Base-by-base conservation (phyloP, 148 eudicot species). In the Silene uniflora region DNA sequence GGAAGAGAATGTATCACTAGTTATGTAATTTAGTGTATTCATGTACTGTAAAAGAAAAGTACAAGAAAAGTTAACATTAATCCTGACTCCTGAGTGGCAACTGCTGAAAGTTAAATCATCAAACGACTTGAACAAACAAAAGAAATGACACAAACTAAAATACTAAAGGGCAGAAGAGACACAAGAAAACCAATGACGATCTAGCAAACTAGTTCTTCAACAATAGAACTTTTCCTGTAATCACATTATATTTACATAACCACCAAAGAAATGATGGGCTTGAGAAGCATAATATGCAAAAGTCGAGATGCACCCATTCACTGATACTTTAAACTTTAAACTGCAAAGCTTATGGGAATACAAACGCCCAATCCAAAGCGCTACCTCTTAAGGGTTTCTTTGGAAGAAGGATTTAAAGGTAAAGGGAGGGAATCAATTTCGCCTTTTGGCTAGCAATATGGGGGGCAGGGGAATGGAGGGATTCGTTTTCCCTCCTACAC, bases 1-100 rank as follows among this genome's bases (percentile, higher is more conserved):
- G 69, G 96, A 86, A 24, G 93, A 89, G 80, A 92, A 92, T 78
- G 98, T 83, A 75, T 88, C 96, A 80, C 94, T 88, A 76, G 97
- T 83, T 72, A 95, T 84, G 84, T 95, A 95, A 73, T 82, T 89
- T 84, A 95, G 78, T 65, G 79, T 89, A 84, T 95, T 95, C 93
- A 89, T 90, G 86, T 92, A 92, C 99, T 95, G 99, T 86, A 75
- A 80, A 55, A 82, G 69, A 65, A 79, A 83, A 59, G 81, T 72
- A 54, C 39, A 71, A 24, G 17, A 54, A 25, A 70, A 16, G 13
- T 25, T 16, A 54, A 18, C 21, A 69, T 44, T 68, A 27, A 68
- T 13, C 35, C 77, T 68, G 64, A 27, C 62, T 13, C 35, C 77
- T 68, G 64, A 73, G 35, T 67, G 52, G 58, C 61, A 54, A 49